Evolutionary conservation across 371 early-diverging fungal species (phyloP).

Genomic region (Hamiltosporidium tvaerminnensis): DNA sequence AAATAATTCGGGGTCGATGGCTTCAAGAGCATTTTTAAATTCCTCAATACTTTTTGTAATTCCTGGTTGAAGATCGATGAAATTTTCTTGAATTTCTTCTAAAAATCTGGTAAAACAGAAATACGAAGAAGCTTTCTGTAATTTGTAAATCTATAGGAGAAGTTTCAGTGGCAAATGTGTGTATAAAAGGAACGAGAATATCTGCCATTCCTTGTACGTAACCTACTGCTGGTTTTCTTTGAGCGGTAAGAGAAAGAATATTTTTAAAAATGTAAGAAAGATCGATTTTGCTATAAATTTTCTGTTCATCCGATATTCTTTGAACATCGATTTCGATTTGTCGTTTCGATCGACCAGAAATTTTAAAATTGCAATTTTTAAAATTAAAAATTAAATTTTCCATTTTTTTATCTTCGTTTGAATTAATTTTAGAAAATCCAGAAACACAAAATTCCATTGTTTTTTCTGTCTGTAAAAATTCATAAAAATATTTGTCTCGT

Average conservation of each 20-base stretch:
- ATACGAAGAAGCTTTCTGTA: conserved; percentile 20
- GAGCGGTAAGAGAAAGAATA: conserved; percentile 31
- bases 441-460: not conserved
- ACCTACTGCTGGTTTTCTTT: conserved; percentile 33
- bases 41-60: conserved; percentile 12
- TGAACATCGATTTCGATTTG: conserved; percentile 43
- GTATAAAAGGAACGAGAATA: conserved; percentile 40
- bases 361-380: conserved; percentile 1
- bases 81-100: conserved; percentile 25
- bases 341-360: conserved; percentile 14
- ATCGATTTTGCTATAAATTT: conserved; percentile 5
- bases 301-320: conserved; percentile 18
- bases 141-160: not conserved
- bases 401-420: not conserved
- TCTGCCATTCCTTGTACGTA: conserved; percentile 53
- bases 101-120: conserved; percentile 22
- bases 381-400: not conserved
- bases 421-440: not conserved
- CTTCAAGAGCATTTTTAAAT: conserved; percentile 14
- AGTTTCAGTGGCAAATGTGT: conserved; percentile 1
- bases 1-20: conserved; percentile 26
- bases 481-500: not conserved
- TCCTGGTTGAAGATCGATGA: conserved; percentile 25
- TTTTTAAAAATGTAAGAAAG: conserved; percentile 30
- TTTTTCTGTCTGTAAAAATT: not conserved